Evolutionary conservation across 2,329 filamentous ascomycete genomes (phyloP), one percentile per base, ranked within the genome.

Genomic region (Fusarium denticulatum): DNA sequence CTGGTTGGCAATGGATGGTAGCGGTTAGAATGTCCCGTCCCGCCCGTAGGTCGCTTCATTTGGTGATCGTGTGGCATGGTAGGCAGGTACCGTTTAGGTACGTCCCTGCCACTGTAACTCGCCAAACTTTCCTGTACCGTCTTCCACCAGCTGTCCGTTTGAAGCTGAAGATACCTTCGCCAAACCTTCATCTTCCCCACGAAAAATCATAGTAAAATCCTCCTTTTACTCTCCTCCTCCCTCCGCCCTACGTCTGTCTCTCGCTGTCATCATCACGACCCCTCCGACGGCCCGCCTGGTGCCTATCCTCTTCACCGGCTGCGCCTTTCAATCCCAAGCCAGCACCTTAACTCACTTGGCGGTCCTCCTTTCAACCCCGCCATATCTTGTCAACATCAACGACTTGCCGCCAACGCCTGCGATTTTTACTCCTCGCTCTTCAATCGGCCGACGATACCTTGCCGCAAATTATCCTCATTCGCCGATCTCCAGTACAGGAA

Each of bases 361-460:
- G 67, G 72, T 68, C 59, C 72, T 74, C 69, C 74, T 69, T 69
- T 66, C 71, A 72, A 78, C 76, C 76, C 76, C 76, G 71, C 76
- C 76, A 78, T 75, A 72, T 60, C 63, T 47, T 56, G 32, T 64
- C 64, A 59, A 63, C 68, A 50, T 50, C 52, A 28, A 73, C 60
- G 63, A 60, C 53, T 66, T 69, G 67, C 70, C 67, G 67, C 73
- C 75, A 72, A 67, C 60, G 52, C 49, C 47, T 71, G 63, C 70
- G 60, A 57, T 61, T 70, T 59, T 68, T 58, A 55, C 66, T 66
- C 53, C 69, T 55, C 62, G 42, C 67, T 60, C 58, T 64, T 71
- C 61, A 60, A 67, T 70, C 76, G 73, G 67, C 65, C 69, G 65
- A 73, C 72, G 60, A 71, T 58, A 45, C 36, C 60, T 55, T 56